Percentiles rank a stretch among this genome's conserved stretches.
Evolutionary conservation across 192 early-diverging fungal species (phyloP).

Genomic region (Pecoramyces ruminantium): DNA sequence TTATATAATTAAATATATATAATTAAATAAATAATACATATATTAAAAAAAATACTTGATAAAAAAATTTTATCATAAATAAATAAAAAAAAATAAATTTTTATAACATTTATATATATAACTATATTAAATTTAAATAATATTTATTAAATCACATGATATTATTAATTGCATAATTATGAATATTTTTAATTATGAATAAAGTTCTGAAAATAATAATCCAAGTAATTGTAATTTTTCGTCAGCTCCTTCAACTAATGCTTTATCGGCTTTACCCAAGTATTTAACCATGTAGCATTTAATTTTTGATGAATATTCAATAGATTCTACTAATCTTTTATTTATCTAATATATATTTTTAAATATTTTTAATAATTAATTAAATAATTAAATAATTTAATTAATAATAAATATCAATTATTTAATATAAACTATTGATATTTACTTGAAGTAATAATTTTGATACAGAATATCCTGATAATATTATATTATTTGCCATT

Average conservation of each 20-base stretch:
- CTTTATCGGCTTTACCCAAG: conserved; percentile 53
- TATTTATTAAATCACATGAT: too few relatives aligned
- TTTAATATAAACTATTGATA: background rate
- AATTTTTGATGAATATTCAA: conserved; percentile 40
- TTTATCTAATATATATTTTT: too few relatives aligned
- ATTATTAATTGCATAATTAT: background rate
- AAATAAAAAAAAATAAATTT: too few relatives aligned
- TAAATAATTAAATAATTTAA: background rate
- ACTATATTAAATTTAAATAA: too few relatives aligned
- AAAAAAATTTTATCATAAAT: too few relatives aligned
- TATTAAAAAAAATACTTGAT: too few relatives aligned
- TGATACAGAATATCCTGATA: conserved; percentile 55
- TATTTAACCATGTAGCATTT: conserved; percentile 51
- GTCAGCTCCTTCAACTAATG: conserved; percentile 70
- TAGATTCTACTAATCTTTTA: conserved; percentile 38
- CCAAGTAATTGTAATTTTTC: conserved; percentile 69
- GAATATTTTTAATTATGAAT: background rate
- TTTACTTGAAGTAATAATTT: conserved; percentile 55
- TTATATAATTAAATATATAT: too few relatives aligned
- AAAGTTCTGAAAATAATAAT: background rate
- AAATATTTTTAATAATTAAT: too few relatives aligned
- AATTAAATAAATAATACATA: conserved; percentile 2
- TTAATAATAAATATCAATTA: too few relatives aligned
- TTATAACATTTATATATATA: too few relatives aligned
- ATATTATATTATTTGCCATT: conserved; percentile 35